A percentile compares a stretch with the other conserved stretches of the same genome.
Conservation (phyloP, 2,329 filamentous ascomycete species). For the Tolypocladium guangdongense region DNA sequence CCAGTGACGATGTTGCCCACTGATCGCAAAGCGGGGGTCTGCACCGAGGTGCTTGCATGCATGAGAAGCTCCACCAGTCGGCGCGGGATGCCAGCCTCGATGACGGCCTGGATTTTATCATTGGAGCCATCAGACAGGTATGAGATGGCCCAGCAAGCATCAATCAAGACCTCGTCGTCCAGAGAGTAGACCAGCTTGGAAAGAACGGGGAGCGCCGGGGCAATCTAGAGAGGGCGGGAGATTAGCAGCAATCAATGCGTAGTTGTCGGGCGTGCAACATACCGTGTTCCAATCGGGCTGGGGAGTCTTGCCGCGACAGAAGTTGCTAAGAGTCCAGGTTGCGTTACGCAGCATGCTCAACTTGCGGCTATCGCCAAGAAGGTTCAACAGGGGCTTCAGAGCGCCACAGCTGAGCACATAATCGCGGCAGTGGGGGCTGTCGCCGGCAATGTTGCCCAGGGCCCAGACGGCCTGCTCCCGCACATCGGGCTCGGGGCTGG, state of each 20-base stretch:
- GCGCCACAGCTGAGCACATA: constrained; percentile 89
- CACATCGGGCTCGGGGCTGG: constrained; percentile 93
- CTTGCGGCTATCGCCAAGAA: constrained; percentile 95
- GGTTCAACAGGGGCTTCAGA: constrained; percentile 75
- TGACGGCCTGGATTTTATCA: constrained; percentile 98
- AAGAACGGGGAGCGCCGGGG: constrained; percentile 86
- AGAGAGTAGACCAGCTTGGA: constrained; percentile 97
- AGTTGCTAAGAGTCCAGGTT: constrained; percentile 98
- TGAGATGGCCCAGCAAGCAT: constrained; percentile 98
- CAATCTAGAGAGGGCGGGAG: constrained; percentile 50
- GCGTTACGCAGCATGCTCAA: constrained; percentile 98
- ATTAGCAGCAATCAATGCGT: constrained; percentile 2
- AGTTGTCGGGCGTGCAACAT: constrained; percentile 23
- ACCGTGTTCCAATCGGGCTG: constrained; percentile 97
- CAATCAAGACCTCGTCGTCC: constrained; percentile 95
- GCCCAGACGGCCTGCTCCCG: constrained; percentile 98
- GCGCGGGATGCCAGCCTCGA: constrained; percentile 94
- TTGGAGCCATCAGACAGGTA: constrained; percentile 97
- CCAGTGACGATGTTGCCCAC: constrained; percentile 98
- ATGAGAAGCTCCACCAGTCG: constrained; percentile 94
- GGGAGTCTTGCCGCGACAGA: constrained; percentile 98
- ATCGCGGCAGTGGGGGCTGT: constrained; percentile 94
- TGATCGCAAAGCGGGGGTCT: constrained; percentile 91
- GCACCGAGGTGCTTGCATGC: constrained; percentile 95
- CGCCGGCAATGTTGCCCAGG: constrained; percentile 95